Evolutionary conservation across 495 filamentous ascomycete genomes (phyloP).

Genomic region (Hypoxylon lienhwacheense): DNA sequence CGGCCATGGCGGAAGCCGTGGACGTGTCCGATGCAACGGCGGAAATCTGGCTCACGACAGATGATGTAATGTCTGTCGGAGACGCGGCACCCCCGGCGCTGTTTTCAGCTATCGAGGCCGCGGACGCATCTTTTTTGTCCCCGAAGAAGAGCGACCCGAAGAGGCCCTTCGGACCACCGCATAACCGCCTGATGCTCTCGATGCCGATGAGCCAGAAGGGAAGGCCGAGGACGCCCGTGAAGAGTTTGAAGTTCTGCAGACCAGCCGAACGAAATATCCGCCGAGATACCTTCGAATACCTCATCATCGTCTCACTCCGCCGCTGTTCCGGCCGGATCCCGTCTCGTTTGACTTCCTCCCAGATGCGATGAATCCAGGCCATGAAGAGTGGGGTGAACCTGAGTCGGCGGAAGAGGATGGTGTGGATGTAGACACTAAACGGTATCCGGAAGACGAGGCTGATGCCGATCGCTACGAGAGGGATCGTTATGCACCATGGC

Average conservation of each 20-base stretch:
- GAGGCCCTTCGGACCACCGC: slow-evolving; percentile 58
- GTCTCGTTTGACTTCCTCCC: slow-evolving; percentile 30
- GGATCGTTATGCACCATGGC: slow-evolving; percentile 72
- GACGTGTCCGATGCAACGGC: slow-evolving; percentile 3
- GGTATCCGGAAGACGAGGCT: slow-evolving; percentile 63
- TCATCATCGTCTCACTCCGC: slow-evolving; percentile 28
- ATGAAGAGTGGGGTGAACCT: slow-evolving; percentile 54
- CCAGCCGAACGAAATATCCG: slow-evolving; percentile 51
- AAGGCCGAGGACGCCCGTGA: slow-evolving; percentile 51
- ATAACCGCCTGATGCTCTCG: slow-evolving; percentile 67
- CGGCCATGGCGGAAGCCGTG: background rate
- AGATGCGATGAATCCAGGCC: slow-evolving; percentile 50
- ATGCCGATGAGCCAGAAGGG: slow-evolving; percentile 71
- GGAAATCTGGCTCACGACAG: slow-evolving; percentile 2
- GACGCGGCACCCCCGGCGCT: background rate
- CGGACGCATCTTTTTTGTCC: background rate
- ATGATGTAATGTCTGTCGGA: background rate
- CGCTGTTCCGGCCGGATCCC: background rate
- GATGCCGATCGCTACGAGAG: slow-evolving; percentile 66
- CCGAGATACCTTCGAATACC: slow-evolving; percentile 35
- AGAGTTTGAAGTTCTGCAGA: slow-evolving; percentile 56
- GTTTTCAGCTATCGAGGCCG: background rate
- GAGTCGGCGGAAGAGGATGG: slow-evolving; percentile 45
- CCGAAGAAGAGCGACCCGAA: slow-evolving; percentile 46
- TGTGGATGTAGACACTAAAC: slow-evolving; percentile 56